Conservation (phyloP, 148 eudicot species). For the Cornus kousa region DNA sequence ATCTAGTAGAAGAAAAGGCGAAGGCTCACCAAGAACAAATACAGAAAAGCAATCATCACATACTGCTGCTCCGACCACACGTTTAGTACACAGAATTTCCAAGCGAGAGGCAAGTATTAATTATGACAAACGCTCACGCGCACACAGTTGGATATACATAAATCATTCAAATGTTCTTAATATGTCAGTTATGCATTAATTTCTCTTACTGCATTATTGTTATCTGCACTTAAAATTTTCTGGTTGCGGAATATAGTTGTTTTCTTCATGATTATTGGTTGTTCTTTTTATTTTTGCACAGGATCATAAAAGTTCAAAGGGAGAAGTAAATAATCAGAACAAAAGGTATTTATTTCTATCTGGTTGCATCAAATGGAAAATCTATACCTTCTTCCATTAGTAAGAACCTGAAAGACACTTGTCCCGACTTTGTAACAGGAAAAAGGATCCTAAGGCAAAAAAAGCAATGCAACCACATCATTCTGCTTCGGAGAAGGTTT, state of each 20-base stretch:
- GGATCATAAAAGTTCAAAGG: conserved; percentile 27
- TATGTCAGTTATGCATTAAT: not conserved
- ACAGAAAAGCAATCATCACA: conserved; percentile 28
- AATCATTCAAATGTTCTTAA: not conserved
- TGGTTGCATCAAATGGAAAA: not conserved
- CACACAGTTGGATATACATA: not conserved
- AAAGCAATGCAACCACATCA: conserved; percentile 22
- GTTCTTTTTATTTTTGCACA: conserved; percentile 10
- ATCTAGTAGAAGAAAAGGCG: conserved; percentile 23
- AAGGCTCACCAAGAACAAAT: conserved; percentile 17
- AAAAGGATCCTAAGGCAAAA: conserved; percentile 31
- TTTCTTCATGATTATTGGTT: not conserved
- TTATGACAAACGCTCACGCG: not conserved
- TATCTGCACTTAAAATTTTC: not conserved
- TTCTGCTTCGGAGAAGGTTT: conserved; percentile 31
- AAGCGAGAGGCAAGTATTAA: conserved; percentile 36
- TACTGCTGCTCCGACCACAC: conserved; percentile 11
- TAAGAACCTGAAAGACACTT: not conserved
- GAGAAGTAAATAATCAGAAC: conserved; percentile 19
- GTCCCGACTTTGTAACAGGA: conserved; percentile 13
- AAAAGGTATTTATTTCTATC: conserved; percentile 36
- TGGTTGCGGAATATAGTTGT: not conserved
- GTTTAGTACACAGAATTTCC: conserved; percentile 16
- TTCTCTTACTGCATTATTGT: not conserved
- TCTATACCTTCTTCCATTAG: not conserved